Evolutionary conservation across 2,329 filamentous ascomycete genomes (phyloP).

Genomic region (Epichloe uncinata): DNA sequence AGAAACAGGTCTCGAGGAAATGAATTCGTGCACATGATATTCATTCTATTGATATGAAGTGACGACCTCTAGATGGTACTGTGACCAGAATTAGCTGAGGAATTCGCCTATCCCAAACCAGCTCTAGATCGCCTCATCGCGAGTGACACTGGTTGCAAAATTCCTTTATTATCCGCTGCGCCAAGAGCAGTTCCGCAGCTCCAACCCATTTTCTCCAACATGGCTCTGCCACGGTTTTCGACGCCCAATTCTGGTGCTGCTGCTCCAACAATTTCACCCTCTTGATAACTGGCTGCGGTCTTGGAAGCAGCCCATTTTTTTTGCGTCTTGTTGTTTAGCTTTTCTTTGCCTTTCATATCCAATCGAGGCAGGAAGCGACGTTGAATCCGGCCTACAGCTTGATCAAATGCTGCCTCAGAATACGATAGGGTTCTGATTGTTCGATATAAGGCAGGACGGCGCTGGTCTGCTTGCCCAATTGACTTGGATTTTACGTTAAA

Average conservation of each 20-base stretch:
- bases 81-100: background rate
- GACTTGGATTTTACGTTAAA: constrained; percentile 79
- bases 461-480: constrained; percentile 54
- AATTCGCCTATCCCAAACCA: constrained; percentile 50
- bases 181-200: constrained; percentile 74
- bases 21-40: constrained; percentile 48
- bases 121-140: constrained; percentile 78
- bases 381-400: constrained; percentile 30
- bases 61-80: background rate
- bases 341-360: constrained; percentile 26
- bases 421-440: constrained; percentile 53
- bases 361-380: constrained; percentile 43
- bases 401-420: constrained; percentile 40
- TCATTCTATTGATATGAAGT: background rate
- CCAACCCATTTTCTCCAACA: constrained; percentile 98
- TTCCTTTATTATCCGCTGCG: constrained; percentile 71
- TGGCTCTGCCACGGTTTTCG: constrained; percentile 70
- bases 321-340: constrained; percentile 18
- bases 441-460: constrained; percentile 67
- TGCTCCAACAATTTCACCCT: constrained; percentile 81
- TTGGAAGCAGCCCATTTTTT: constrained; percentile 7
- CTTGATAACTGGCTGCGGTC: constrained; percentile 41
- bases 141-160: constrained; percentile 72
- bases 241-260: constrained; percentile 70
- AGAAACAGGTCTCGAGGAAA: constrained; percentile 49